Evolutionary conservation across 371 early-diverging fungal genomes (phyloP), one percentile per base, ranked within the genome.

Genomic region (Choanephora cucurbitarum): DNA sequence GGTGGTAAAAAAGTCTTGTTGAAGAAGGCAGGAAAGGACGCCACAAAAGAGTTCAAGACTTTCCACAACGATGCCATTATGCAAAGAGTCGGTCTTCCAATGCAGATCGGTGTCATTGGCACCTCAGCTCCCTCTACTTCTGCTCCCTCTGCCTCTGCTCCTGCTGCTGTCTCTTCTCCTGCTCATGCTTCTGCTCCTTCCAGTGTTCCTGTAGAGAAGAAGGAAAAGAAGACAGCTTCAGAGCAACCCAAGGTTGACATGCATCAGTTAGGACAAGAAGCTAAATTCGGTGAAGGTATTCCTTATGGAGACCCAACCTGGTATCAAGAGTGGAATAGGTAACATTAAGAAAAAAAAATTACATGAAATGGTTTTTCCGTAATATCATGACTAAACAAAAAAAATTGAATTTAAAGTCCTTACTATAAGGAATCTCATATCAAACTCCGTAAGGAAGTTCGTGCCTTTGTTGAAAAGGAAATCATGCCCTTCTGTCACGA

Each of bases 281-380:
- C 64, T 33, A 66, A 58, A 8, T 91, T 90, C 65, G 91, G 92
- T 41, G 92, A 91, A 49, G 72, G 85, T 66, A 69, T 92, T 39
- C 92, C 92, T 5, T 91, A 82, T 70, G 91, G 90, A 8, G 94
- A 94, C 62, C 93, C 94, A 18, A 84, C 84, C 52, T 92, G 92
- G 92, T 93, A 91, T 75, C 85, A 87, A 58, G 89, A 87, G 41
- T 84, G 81, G 75, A 74, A 80, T 56, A 72, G 77, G 73, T 73
- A 58, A 58, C 31, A 14, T 17, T 18, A 45, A 21, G 32, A 46
- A 21, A 44, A 57, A 57, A 31, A 46, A 41, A 23, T n/a, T 28
- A 28, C 28, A 28, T 28, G 5, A 28, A 28, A 28, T 28, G 28
- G 28, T 28, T 28, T 28, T 28, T 28, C 28, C 28, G 28, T 28